Evolutionary conservation across 345 rosid genomes (phyloP).

Genomic region (Viola odorata): DNA sequence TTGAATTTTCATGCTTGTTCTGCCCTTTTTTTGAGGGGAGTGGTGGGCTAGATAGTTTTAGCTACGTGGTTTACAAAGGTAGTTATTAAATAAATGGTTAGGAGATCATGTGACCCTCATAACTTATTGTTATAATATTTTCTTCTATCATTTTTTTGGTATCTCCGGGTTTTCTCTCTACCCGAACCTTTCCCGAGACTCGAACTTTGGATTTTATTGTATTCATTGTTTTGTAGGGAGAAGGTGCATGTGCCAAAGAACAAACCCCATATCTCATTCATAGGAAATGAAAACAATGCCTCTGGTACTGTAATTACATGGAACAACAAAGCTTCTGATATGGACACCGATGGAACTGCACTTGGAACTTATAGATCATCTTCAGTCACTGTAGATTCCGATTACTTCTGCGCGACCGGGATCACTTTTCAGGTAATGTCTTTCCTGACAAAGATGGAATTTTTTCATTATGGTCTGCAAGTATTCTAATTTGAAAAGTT

Average conservation of each 20-base stretch:
- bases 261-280: conserved; percentile 72
- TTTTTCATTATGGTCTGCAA: not conserved
- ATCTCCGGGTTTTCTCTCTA: too few relatives aligned
- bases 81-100: conserved; percentile 12
- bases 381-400: conserved; percentile 58
- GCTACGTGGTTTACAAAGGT: too few relatives aligned
- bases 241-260: conserved; percentile 55
- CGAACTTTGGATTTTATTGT: too few relatives aligned
- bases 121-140: too few relatives aligned
- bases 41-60: conserved; percentile 27
- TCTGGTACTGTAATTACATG: conserved; percentile 55
- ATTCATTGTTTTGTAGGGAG: conserved; percentile 43
- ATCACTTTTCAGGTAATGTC: conserved; percentile 67
- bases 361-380: conserved; percentile 79
- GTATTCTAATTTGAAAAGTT: not conserved
- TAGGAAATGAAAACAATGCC: conserved; percentile 44
- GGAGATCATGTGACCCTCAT: too few relatives aligned
- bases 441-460: not conserved
- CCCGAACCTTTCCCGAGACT: too few relatives aligned
- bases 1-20: too few relatives aligned
- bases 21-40: conserved; percentile 23
- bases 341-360: conserved; percentile 30
- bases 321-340: conserved; percentile 76
- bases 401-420: conserved; percentile 76
- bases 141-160: too few relatives aligned